phyloP scores from a whole-genome alignment of 768 basidiomycete species.

The Termitomyces sp. region DNA sequence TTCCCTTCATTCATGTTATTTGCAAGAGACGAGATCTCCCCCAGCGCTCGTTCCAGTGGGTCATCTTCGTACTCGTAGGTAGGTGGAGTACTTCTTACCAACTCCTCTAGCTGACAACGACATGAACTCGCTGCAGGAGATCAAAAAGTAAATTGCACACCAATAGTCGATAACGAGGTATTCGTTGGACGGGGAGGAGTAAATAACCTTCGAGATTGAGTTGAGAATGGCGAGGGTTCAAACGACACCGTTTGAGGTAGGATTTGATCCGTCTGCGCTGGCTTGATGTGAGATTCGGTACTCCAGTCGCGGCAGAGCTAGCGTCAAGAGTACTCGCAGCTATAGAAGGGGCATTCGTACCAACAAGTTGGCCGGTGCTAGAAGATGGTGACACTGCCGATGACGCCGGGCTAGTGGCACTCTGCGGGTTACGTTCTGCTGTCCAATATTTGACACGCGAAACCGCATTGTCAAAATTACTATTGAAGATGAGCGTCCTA shows the following conservation, averaged over 20 bases:
- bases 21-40: conserved; percentile 84
- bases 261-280: conserved; percentile 86
- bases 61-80: conserved; percentile 70
- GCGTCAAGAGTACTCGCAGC: conserved; percentile 38
- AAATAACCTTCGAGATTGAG: conserved; percentile 92
- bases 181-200: conserved; percentile 90
- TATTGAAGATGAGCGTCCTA: conserved; percentile 21
- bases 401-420: conserved; percentile 30
- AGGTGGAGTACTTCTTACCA: conserved; percentile 82
- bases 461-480: conserved; percentile 92
- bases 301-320: conserved; percentile 31
- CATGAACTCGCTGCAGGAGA: conserved; percentile 1
- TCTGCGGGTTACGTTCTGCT: conserved; percentile 42
- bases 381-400: conserved; percentile 52
- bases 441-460: conserved; percentile 87
- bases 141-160: conserved; percentile 40
- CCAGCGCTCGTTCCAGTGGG: conserved; percentile 77
- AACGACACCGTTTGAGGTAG: conserved; percentile 85
- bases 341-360: conserved; percentile 47
- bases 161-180: conserved; percentile 93
- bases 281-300: conserved; percentile 60
- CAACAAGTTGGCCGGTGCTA: conserved; percentile 57
- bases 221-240: conserved; percentile 89
- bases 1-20: conserved; percentile 99
- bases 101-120: conserved; percentile 68